phyloP scores from a whole-genome alignment of 805 yeast species.

The Yarrowia osloensis region DNA sequence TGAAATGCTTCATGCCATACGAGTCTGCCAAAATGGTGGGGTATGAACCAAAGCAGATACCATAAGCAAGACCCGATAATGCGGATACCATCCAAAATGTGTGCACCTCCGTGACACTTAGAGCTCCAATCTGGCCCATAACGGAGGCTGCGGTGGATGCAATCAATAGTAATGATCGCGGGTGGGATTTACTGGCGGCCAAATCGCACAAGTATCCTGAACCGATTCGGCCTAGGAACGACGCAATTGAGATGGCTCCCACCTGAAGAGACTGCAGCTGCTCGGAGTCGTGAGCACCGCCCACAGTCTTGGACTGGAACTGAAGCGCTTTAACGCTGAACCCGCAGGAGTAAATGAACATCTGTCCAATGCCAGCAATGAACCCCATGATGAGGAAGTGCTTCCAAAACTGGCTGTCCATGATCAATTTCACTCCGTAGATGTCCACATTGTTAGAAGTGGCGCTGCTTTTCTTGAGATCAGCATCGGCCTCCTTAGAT shows the following conservation, averaged over 20 bases:
- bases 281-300: constrained; percentile 39
- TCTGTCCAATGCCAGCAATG: constrained; percentile 67
- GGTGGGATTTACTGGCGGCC: constrained; percentile 49
- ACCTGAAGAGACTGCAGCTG: constrained; percentile 70
- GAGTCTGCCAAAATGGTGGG: constrained; percentile 77
- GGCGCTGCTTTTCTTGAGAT: constrained; percentile 12
- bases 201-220: constrained; percentile 68
- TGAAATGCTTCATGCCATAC: constrained; percentile 67
- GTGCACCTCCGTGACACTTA: constrained; percentile 42
- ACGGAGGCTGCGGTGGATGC: constrained; percentile 54
- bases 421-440: constrained; percentile 32
- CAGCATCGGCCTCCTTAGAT: constrained; percentile 22
- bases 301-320: constrained; percentile 37
- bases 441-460: background rate
- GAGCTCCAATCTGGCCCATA: constrained; percentile 55
- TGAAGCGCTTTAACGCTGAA: constrained; percentile 59
- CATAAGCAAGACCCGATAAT: constrained; percentile 70
- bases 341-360: constrained; percentile 75
- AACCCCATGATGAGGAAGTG: constrained; percentile 50
- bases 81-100: constrained; percentile 54
- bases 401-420: constrained; percentile 35
- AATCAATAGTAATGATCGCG: constrained; percentile 57
- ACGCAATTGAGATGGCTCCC: constrained; percentile 65
- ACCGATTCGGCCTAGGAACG: constrained; percentile 64
- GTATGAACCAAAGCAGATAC: constrained; percentile 67